Evolutionary conservation across 2,329 filamentous ascomycete species (phyloP).

Genomic region (Fusarium tanahbumbuense): DNA sequence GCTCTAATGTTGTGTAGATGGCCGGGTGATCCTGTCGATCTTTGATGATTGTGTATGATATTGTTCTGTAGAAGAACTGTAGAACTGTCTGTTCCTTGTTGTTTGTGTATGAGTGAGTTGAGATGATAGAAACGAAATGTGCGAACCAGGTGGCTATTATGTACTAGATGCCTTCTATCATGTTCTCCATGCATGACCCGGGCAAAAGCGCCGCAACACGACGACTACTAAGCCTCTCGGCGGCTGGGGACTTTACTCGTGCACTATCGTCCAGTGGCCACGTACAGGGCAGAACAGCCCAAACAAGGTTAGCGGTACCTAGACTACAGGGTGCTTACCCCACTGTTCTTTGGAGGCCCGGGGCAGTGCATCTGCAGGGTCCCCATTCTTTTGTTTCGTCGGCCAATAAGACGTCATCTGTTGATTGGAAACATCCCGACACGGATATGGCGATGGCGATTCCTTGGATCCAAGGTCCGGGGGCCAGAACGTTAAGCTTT

Average conservation of each 20-base stretch:
- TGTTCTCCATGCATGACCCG: conserved; percentile 5
- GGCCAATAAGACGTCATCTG: neutral
- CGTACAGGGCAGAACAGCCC: conserved; percentile 5
- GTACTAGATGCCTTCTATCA: conserved; percentile 16
- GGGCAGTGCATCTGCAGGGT: conserved; percentile 32
- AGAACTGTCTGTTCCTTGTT: conserved; percentile 2
- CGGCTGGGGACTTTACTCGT: conserved; percentile 19
- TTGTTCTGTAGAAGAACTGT: neutral
- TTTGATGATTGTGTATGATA: conserved; percentile 3
- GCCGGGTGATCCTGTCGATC: conserved; percentile 22
- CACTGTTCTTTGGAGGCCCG: conserved; percentile 17
- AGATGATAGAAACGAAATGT: conserved; percentile 11
- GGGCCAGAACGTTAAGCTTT: conserved; percentile 40
- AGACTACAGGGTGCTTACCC: conserved; percentile 3
- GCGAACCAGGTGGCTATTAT: conserved; percentile 36
- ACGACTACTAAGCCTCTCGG: conserved; percentile 32
- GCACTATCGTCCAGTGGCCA: conserved; percentile 17
- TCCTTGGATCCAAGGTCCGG: conserved; percentile 13
- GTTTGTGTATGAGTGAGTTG: conserved; percentile 12
- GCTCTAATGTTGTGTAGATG: conserved; percentile 14
- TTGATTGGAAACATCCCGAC: conserved; percentile 16
- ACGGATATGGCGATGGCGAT: conserved; percentile 39
- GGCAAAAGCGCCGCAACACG: conserved; percentile 23
- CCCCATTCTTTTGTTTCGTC: conserved; percentile 14
- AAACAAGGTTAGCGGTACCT: conserved; percentile 2